Percentiles rank a stretch among this genome's conserved stretches.
Evolutionary conservation across 805 yeast species (phyloP).

Genomic region (Ogataea nakhonphanomensis): DNA sequence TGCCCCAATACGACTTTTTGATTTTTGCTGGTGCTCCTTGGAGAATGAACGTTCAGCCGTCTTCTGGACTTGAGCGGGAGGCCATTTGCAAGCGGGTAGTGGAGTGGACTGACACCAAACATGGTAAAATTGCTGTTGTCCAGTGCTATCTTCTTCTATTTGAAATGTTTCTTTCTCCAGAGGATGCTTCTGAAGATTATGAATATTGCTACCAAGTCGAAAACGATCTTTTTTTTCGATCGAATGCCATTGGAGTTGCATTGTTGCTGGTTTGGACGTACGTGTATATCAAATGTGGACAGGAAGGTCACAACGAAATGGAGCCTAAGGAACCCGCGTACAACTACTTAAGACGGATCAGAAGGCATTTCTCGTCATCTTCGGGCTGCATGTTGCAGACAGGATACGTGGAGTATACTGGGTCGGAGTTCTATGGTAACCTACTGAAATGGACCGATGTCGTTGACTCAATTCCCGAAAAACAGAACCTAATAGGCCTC

Average conservation of each 20-base stretch:
- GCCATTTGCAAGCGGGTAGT: slow-evolving; percentile 46
- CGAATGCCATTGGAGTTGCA: slow-evolving; percentile 41
- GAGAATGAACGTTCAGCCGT: slow-evolving; percentile 67
- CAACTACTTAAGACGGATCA: slow-evolving; percentile 46
- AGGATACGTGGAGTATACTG: slow-evolving; percentile 32
- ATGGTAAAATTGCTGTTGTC: slow-evolving; percentile 51
- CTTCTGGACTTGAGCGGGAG: slow-evolving; percentile 44
- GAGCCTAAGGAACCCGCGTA: slow-evolving; percentile 53
- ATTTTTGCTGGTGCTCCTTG: slow-evolving; percentile 81
- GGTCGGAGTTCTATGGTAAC: slow-evolving; percentile 39
- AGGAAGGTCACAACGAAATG: slow-evolving; percentile 36
- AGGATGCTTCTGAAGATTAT: slow-evolving; percentile 40
- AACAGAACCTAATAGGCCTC: slow-evolving; percentile 54
- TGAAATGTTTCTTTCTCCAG: slow-evolving; percentile 59
- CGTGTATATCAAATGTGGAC: slow-evolving; percentile 45
- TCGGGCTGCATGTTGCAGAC: slow-evolving; percentile 35
- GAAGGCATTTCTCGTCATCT: slow-evolving; percentile 37
- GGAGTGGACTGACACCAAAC: slow-evolving; percentile 47
- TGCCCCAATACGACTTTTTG: slow-evolving; percentile 75
- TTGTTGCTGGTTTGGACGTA: slow-evolving; percentile 51
- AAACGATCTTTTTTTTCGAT: slow-evolving; percentile 46
- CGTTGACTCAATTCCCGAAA: slow-evolving; percentile 38
- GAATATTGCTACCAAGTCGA: slow-evolving; percentile 48
- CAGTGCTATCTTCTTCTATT: slow-evolving; percentile 60
- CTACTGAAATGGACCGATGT: slow-evolving; percentile 40